Base-by-base conservation (phyloP, 768 basidiomycete species). In the Lactarius quietus region DNA sequence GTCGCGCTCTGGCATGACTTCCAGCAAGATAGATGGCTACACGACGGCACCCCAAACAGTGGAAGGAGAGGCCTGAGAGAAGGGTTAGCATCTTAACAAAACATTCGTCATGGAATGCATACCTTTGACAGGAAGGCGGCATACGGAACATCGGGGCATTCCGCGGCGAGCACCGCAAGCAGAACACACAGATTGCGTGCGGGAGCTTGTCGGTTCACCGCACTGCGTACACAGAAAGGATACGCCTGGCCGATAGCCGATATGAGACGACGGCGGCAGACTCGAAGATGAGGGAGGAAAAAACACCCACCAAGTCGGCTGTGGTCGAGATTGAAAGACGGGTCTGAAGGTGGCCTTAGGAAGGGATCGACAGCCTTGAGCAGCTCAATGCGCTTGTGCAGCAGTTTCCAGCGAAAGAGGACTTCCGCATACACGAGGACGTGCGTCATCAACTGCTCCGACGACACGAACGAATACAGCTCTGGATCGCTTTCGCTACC, bases 61-160 rank as follows among this genome's bases (percentile, higher is more conserved):
- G 85, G 58, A 80, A 85, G 33, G 69, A 68, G 15, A 90, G 79
- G 29, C 88, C 89, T 89, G 57, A 6, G 53, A 56, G n/a, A 43
- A 9, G 6, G 8, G 26, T 17, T 55, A 41, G 15, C 12, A 53
- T 54, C 10, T 57, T 36, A 26, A 26, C 20, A 23, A 48, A 48
- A 45, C 8, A 55, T 29, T 66, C 1, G 23, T 60, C 17, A 23
- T 29, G 53, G 62, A 55, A 6, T 29, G 73, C 79, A 12, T 67
- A 85, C 92, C 89, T 81, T 85, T 89, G 63, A 88, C 85, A 7
- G 89, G 87, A 35, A 93, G 81, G 56, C 90, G 82, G 73, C 92
- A 93, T 20, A 93, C 81, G 0, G 89, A 83, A 72, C 92, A 93
- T 7, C 75, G 75, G 2, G 85, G 77, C 73, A 79, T 80, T 6